Conservation (phyloP, 345 rosid species). For the Moricandia arvensis region DNA sequence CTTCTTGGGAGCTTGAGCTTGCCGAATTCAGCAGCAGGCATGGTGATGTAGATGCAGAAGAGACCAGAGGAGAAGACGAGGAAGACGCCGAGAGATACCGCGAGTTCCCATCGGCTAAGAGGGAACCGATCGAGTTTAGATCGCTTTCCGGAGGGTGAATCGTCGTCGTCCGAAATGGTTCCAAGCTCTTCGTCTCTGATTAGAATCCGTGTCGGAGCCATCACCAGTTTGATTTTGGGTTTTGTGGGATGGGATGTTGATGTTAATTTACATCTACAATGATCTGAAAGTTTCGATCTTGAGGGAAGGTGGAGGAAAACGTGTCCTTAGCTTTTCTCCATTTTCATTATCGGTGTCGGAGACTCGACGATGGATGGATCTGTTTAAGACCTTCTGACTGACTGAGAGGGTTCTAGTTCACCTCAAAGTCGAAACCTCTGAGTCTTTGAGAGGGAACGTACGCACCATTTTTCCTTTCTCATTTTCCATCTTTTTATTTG, state of each 20-base stretch:
- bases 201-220: constrained; percentile 63
- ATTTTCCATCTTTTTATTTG: background rate
- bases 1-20: constrained; percentile 88
- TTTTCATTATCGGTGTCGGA: background rate
- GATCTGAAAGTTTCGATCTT: background rate
- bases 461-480: background rate
- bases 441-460: background rate
- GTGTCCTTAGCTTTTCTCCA: background rate
- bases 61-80: constrained; percentile 65
- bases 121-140: constrained; percentile 77
- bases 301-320: background rate
- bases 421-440: background rate
- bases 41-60: constrained; percentile 68
- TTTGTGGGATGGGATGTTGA: constrained; percentile 1
- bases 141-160: constrained; percentile 66
- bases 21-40: constrained; percentile 83
- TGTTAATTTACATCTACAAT: background rate
- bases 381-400: background rate
- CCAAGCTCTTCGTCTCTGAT: constrained; percentile 60
- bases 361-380: background rate
- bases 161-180: constrained; percentile 47
- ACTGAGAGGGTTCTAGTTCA: background rate
- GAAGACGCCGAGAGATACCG: constrained; percentile 65
- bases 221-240: constrained; percentile 9
- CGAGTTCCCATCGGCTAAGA: constrained; percentile 76